These are phyloP conservation scores for Streptanthus diversifolius DNA, from an alignment of 345 rosid genomes.

Conservation along the genomic window DNA sequence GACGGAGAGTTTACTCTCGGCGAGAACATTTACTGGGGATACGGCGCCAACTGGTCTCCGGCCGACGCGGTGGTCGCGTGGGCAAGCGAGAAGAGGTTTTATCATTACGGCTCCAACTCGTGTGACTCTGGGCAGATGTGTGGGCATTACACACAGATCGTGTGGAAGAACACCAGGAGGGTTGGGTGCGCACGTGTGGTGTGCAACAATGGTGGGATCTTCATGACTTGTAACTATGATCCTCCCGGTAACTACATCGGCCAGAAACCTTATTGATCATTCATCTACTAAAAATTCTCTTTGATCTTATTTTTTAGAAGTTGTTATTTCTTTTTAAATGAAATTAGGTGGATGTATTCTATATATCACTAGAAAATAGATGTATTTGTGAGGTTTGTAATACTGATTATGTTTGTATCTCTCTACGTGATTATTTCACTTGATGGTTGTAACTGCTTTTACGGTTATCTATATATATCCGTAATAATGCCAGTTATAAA, in stretches of 20 bases:
- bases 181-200: conserved; percentile 77
- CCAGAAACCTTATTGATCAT: conserved; percentile 55
- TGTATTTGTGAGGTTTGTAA: neutral
- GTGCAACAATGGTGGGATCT: conserved; percentile 72
- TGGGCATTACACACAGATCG: conserved; percentile 85
- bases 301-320: conserved; percentile 13
- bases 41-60: conserved; percentile 61
- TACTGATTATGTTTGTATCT: neutral
- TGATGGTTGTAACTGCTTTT: conserved; percentile 14
- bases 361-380: conserved; percentile 16
- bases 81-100: conserved; percentile 76
- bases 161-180: conserved; percentile 64
- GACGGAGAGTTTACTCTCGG: conserved; percentile 61
- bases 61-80: conserved; percentile 62
- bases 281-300: neutral
- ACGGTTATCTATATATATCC: conserved; percentile 10
- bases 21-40: conserved; percentile 83
- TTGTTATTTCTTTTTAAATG: neutral
- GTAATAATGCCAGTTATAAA: conserved; percentile 4
- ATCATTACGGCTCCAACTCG: conserved; percentile 47
- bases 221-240: conserved; percentile 89
- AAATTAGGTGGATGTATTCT: conserved; percentile 3
- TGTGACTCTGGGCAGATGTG: conserved; percentile 67
- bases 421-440: neutral
- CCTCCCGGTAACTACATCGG: conserved; percentile 87